Conservation (phyloP, 805 yeast species). For the Candida odintsovae region DNA sequence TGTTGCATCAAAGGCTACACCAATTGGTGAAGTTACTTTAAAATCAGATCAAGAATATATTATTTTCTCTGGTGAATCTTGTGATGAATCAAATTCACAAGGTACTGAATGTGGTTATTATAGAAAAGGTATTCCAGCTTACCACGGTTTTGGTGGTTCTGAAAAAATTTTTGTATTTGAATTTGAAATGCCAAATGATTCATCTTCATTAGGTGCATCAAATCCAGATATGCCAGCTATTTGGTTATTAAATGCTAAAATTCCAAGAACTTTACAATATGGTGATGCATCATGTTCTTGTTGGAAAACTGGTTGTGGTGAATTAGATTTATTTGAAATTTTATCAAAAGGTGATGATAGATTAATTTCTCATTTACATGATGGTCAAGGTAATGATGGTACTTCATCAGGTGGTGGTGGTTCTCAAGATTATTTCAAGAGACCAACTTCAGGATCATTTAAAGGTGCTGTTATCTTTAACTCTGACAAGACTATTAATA, state of each 20-base stretch:
- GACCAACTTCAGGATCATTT: slow-evolving; percentile 75
- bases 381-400: slow-evolving; percentile 66
- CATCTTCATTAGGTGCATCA: slow-evolving; percentile 34
- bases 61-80: slow-evolving; percentile 69
- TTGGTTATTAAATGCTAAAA: slow-evolving; percentile 92
- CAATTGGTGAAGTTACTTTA: slow-evolving; percentile 62
- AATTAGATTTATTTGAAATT: slow-evolving; percentile 90
- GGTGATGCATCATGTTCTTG: slow-evolving; percentile 85
- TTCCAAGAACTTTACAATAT: slow-evolving; percentile 95
- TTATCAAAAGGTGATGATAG: slow-evolving; percentile 69
- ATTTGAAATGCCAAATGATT: slow-evolving; percentile 84
- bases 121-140: slow-evolving; percentile 84
- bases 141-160: slow-evolving; percentile 87
- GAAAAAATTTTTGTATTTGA: slow-evolving; percentile 87
- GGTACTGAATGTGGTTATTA: slow-evolving; percentile 69
- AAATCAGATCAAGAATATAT: slow-evolving; percentile 73
- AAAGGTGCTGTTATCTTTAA: slow-evolving; percentile 89
- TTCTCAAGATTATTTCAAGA: slow-evolving; percentile 75
- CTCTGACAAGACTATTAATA: slow-evolving; percentile 44
- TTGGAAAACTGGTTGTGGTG: slow-evolving; percentile 98
- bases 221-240: slow-evolving; percentile 97
- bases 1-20: slow-evolving; percentile 63
- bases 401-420: slow-evolving; percentile 75
- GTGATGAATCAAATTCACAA: slow-evolving; percentile 34
- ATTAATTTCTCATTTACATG: slow-evolving; percentile 78